Conservation (phyloP, 208 protist genomes). For the Crithidia sp. region DNA sequence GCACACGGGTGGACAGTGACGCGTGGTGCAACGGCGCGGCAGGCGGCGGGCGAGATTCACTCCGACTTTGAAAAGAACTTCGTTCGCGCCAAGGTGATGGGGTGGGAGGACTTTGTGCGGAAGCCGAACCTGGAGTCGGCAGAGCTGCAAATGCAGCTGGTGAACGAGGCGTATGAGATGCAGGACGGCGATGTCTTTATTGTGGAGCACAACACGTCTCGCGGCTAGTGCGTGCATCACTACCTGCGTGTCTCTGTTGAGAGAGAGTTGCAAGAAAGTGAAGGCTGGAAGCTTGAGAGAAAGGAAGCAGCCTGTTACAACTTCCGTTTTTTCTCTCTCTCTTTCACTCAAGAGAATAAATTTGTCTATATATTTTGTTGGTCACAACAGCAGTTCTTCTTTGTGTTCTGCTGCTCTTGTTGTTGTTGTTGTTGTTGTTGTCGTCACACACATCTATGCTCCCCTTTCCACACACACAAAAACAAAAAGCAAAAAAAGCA, state of each 20-base stretch:
- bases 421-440: no score
- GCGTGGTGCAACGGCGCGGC: constrained; percentile 53
- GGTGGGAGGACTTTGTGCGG: constrained; percentile 58
- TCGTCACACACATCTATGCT: no score
- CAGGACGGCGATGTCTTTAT: constrained; percentile 87
- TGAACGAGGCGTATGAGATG: constrained; percentile 72
- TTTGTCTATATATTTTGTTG: no score
- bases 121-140: constrained; percentile 73
- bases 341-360: not conserved
- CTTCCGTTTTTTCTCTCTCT: not conserved
- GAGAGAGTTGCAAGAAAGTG: not conserved
- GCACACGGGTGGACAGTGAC: constrained; percentile 71
- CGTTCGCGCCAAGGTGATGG: constrained; percentile 69
- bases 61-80: constrained; percentile 86
- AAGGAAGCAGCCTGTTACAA: not conserved
- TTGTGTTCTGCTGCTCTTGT: no score
- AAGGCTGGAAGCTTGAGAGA: not conserved
- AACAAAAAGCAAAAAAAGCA: not conserved
- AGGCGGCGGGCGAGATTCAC: constrained; percentile 86
- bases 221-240: not conserved
- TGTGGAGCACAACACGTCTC: constrained; percentile 70
- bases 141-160: constrained; percentile 77
- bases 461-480: not conserved
- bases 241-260: not conserved
- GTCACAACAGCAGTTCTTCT: no score